Base-by-base conservation (phyloP, 1,139 yeast genomes). In the Petasospora fabianii region DNA sequence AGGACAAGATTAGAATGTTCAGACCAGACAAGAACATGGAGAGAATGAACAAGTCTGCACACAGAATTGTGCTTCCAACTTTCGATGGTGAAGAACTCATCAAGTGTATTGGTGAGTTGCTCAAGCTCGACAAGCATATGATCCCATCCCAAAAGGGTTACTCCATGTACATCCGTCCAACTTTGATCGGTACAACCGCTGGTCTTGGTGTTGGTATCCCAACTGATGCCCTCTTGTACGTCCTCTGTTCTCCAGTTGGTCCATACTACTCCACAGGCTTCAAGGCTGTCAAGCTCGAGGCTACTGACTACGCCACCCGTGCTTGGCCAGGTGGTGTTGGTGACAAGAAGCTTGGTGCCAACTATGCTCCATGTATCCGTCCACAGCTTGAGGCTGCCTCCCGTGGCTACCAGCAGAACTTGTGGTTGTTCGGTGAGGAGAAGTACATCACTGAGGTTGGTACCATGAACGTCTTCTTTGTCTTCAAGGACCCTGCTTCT, bases 281-380 rank as follows among this genome's bases (percentile, higher is more conserved):
- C 78, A 87, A 88, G 66, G 96, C 97, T 26, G 96, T 92, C 36
- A 73, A 80, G 42, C 72, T 92, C 47, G 96, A 90, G 68, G 97
- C 97, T 51, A 87, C 96, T 26, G 95, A 86, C 60, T 80, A 85
- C 54, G 95, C 95, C 34, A 92, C 90, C 19, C 83, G 97, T 68
- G 97, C 98, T 13, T 92, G 97, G 97, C 97, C 97, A 56, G 96
- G 96, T 58, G 98, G 97, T 62, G 88, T 81, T 49, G 98, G 98
- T 65, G 82, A 88, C 73, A 82, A 79, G 66, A 92, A 92, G 69
- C 77, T 92, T 56, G 98, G 98, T 63, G 97, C 96, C 45, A 92
- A 92, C 69, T 92, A 92, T 61, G 97, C 97, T 31, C 96, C 97
- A 41, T 85, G 96, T 63, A 77, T 90, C 58, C 73, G 77, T 58